phyloP scores from a whole-genome alignment of 768 basidiomycete species.

The Lyophyllum decastes region DNA sequence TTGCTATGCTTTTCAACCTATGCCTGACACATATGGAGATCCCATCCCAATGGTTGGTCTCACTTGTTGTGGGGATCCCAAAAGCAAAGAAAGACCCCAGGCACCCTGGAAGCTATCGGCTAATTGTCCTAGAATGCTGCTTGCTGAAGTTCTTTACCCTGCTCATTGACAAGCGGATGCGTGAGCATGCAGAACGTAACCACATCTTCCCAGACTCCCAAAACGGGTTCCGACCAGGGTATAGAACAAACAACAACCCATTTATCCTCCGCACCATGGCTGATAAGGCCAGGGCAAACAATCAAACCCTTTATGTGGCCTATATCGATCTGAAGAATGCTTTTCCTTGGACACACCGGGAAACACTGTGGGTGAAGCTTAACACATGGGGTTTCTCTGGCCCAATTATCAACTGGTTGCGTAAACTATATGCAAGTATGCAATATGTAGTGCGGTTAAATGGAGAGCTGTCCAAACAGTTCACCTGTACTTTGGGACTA shows the following conservation, averaged over 20 bases:
- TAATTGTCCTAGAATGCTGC: slow-evolving; percentile 1
- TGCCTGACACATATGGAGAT: neutral
- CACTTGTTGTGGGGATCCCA: neutral
- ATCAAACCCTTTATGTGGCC: no score
- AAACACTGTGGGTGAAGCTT: neutral
- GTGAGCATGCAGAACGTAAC: neutral
- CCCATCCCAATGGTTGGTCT: neutral
- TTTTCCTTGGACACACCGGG: neutral
- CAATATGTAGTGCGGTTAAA: neutral
- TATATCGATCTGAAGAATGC: neutral
- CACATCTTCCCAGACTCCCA: neutral
- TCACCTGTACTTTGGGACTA: no score
- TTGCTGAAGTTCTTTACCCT: slow-evolving; percentile 1
- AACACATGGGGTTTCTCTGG: no score
- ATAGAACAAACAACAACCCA: neutral
- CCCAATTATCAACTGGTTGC: no score
- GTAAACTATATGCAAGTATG: neutral
- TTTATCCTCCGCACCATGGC: neutral
- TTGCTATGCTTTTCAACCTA: neutral
- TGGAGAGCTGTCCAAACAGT: neutral
- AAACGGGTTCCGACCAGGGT: slow-evolving; percentile 1
- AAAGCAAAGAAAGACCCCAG: no score
- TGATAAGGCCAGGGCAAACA: no score
- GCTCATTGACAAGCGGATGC: neutral
- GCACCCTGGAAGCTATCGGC: neutral